Conservation (phyloP, 2,329 filamentous ascomycete species). For the Phoma sp. region DNA sequence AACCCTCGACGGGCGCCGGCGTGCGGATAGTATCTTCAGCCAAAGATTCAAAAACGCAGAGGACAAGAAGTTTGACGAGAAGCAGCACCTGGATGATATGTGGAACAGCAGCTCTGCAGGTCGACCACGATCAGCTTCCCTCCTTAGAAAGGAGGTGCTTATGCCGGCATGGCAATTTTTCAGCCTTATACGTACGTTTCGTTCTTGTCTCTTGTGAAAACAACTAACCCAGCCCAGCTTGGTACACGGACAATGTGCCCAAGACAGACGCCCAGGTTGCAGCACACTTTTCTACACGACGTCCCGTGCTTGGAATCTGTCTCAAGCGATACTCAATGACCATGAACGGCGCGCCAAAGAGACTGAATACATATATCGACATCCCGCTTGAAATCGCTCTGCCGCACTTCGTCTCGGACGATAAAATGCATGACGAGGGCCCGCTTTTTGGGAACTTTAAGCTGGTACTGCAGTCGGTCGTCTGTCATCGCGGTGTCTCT, state of each 20-base stretch:
- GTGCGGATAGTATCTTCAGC: conserved; percentile 58
- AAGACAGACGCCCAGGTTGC: conserved; percentile 79
- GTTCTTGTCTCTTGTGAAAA: conserved; percentile 40
- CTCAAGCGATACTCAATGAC: conserved; percentile 87
- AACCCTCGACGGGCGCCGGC: conserved; percentile 42
- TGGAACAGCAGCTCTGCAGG: conserved; percentile 39
- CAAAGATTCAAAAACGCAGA: conserved; percentile 54
- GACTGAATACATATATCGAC: conserved; percentile 84
- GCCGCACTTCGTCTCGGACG: conserved; percentile 88
- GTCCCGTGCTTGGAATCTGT: conserved; percentile 90
- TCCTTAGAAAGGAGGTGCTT: conserved; percentile 76
- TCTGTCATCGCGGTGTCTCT: conserved; percentile 88
- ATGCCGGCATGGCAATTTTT: conserved; percentile 99
- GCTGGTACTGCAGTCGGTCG: conserved; percentile 84
- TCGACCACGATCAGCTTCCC: conserved; percentile 47
- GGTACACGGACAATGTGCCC: conserved; percentile 76
- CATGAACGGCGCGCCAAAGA: conserved; percentile 68
- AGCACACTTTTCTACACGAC: conserved; percentile 80
- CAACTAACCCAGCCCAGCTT: conserved; percentile 63
- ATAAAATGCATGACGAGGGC: conserved; percentile 69
- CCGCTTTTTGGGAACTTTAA: conserved; percentile 88
- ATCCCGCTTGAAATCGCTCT: conserved; percentile 84
- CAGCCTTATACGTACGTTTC: conserved; percentile 78
- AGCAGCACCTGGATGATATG: conserved; percentile 52
- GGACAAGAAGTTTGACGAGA: conserved; percentile 58